phyloP scores from a whole-genome alignment of 805 yeast genomes.

The Metschnikowia santaceciliae region DNA sequence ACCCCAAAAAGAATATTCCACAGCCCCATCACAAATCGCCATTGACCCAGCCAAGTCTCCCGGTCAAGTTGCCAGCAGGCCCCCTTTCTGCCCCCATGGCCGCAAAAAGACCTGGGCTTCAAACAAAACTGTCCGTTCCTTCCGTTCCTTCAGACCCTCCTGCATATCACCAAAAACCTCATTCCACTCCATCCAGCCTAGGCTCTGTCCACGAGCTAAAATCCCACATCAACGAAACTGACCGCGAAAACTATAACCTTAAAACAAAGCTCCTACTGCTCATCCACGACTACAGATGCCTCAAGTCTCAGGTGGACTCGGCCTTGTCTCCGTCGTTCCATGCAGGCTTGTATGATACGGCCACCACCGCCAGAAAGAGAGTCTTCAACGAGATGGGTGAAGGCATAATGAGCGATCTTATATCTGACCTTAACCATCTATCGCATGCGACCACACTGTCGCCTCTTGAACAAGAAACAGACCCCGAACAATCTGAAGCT shows the following conservation, averaged over 20 bases:
- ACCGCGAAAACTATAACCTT: constrained; percentile 32
- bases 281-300: constrained; percentile 38
- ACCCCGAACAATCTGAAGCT: constrained; percentile 5
- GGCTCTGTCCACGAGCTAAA: constrained; percentile 13
- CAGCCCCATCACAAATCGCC: background rate
- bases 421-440: constrained; percentile 26
- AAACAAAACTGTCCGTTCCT: background rate
- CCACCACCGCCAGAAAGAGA: constrained; percentile 19
- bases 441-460: constrained; percentile 19
- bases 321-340: constrained; percentile 4
- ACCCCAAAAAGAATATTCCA: background rate
- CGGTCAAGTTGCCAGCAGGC: background rate
- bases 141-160: background rate
- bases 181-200: background rate
- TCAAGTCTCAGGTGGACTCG: constrained; percentile 28
- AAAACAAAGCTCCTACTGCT: constrained; percentile 33
- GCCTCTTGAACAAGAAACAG: constrained; percentile 3
- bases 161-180: background rate
- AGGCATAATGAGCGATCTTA: constrained; percentile 24
- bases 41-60: background rate
- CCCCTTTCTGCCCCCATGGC: background rate
- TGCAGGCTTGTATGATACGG: constrained; percentile 14
- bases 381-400: constrained; percentile 17
- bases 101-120: background rate
- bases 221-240: constrained; percentile 19